A percentile compares a stretch with the other conserved stretches of the same genome.
Conservation (phyloP, 2,329 filamentous ascomycete genomes). For the Aspergillus carbonarius region DNA sequence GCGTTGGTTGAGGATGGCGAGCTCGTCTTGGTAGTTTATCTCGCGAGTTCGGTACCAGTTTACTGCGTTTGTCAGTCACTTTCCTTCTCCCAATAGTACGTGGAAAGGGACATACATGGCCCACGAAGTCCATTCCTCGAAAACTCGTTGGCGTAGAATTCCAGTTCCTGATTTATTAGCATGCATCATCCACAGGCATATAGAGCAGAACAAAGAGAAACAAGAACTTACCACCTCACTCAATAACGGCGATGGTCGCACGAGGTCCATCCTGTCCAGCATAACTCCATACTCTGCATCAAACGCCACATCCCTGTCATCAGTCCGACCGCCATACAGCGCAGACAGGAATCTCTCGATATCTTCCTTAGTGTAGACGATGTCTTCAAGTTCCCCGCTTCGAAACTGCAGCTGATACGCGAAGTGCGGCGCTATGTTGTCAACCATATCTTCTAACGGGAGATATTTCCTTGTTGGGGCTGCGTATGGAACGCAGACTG, state of each 20-base stretch:
- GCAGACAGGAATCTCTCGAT: slow-evolving; percentile 69
- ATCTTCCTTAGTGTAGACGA: slow-evolving; percentile 57
- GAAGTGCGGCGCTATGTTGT: slow-evolving; percentile 64
- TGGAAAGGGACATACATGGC: slow-evolving; percentile 53
- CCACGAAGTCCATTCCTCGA: slow-evolving; percentile 71
- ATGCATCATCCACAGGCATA: background rate
- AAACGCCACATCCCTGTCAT: slow-evolving; percentile 59
- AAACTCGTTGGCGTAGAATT: slow-evolving; percentile 75
- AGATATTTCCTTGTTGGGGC: slow-evolving; percentile 55
- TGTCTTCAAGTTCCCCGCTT: slow-evolving; percentile 63
- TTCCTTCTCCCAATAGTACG: background rate
- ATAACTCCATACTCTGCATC: slow-evolving; percentile 61
- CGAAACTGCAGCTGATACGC: slow-evolving; percentile 81
- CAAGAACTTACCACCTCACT: slow-evolving; percentile 53
- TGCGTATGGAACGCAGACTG: slow-evolving; percentile 73
- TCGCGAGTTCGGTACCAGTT: slow-evolving; percentile 83
- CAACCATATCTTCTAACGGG: slow-evolving; percentile 61
- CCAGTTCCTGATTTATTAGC: slow-evolving; percentile 56
- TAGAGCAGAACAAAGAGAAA: background rate
- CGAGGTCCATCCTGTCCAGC: slow-evolving; percentile 60
- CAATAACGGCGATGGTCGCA: slow-evolving; percentile 61
- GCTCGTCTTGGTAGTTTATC: slow-evolving; percentile 76
- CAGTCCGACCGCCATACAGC: slow-evolving; percentile 66
- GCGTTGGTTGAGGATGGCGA: slow-evolving; percentile 36
- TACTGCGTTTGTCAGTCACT: slow-evolving; percentile 37